phyloP scores from a whole-genome alignment of 495 filamentous ascomycete genomes.

The Chaetomium fimeti region DNA sequence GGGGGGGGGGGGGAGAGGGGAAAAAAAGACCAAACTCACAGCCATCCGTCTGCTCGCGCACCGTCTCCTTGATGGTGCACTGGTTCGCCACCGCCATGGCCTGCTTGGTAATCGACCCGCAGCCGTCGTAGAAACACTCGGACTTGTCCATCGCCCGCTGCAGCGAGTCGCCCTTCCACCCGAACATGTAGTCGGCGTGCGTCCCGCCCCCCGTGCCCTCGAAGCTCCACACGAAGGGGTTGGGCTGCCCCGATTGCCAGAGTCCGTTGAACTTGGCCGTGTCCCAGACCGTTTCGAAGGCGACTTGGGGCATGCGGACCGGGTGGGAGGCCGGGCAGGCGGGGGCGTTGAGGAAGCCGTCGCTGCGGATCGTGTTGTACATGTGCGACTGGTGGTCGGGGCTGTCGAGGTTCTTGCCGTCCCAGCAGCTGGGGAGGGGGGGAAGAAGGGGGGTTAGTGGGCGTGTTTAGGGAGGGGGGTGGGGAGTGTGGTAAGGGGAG shows the following conservation, averaged over 20 bases:
- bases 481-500: not conserved
- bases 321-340: slow-evolving; percentile 51
- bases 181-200: slow-evolving; percentile 31
- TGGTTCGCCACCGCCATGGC: slow-evolving; percentile 40
- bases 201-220: slow-evolving; percentile 26
- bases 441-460: not conserved
- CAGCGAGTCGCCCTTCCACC: slow-evolving; percentile 21
- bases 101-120: slow-evolving; percentile 45
- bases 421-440: slow-evolving; percentile 44
- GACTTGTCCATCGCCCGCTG: slow-evolving; percentile 45
- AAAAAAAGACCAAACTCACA: slow-evolving; percentile 36
- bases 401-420: slow-evolving; percentile 56
- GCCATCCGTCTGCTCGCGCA: slow-evolving; percentile 44
- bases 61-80: slow-evolving; percentile 42
- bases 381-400: slow-evolving; percentile 56
- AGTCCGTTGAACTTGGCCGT: slow-evolving; percentile 43
- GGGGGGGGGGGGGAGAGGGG: too few species aligned
- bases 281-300: slow-evolving; percentile 52
- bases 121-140: slow-evolving; percentile 48
- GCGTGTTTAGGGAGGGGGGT: not conserved
- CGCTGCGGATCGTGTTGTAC: slow-evolving; percentile 40
- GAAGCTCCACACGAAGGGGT: slow-evolving; percentile 44
- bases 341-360: slow-evolving; percentile 40
- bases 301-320: slow-evolving; percentile 47
- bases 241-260: slow-evolving; percentile 20